phyloP scores from a whole-genome alignment of 805 yeast species.

The Metschnikowia gelsemii region DNA sequence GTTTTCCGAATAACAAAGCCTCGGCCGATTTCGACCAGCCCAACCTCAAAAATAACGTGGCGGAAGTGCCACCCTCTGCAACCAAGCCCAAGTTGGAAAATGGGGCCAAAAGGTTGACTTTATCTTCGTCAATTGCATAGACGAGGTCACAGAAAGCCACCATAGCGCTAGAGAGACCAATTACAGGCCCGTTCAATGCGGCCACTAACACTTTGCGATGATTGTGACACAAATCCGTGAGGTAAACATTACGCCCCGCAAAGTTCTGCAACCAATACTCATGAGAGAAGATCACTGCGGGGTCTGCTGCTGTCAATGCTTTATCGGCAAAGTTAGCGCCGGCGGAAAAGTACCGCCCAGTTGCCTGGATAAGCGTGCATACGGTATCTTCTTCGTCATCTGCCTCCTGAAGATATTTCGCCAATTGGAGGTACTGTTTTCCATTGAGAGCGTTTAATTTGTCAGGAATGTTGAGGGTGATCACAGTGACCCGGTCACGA shows the following conservation, averaged over 20 bases:
- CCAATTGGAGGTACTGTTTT: conserved; percentile 61
- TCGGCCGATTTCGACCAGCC: conserved; percentile 74
- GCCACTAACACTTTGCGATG: conserved; percentile 70
- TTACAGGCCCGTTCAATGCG: conserved; percentile 84
- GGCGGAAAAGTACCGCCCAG: conserved; percentile 77
- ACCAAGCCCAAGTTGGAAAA: conserved; percentile 81
- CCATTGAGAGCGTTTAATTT: conserved; percentile 66
- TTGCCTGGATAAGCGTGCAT: conserved; percentile 64
- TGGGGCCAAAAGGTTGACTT: conserved; percentile 65
- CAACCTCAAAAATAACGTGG: conserved; percentile 64
- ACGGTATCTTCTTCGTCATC: conserved; percentile 59
- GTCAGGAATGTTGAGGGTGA: conserved; percentile 62
- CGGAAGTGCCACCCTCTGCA: conserved; percentile 75
- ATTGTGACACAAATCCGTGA: conserved; percentile 65
- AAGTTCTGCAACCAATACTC: conserved; percentile 54
- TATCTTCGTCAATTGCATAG: conserved; percentile 59
- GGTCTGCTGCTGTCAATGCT: conserved; percentile 29
- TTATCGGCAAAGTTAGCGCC: conserved; percentile 70
- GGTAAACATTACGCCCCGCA: conserved; percentile 66
- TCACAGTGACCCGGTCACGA: conserved; percentile 52
- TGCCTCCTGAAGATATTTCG: conserved; percentile 58
- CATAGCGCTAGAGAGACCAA: conserved; percentile 74
- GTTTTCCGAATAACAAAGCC: conserved; percentile 67
- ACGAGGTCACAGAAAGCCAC: conserved; percentile 76
- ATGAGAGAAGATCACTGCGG: conserved; percentile 30